Conservation (phyloP, 805 yeast genomes). For the Clavispora santaluciae region DNA sequence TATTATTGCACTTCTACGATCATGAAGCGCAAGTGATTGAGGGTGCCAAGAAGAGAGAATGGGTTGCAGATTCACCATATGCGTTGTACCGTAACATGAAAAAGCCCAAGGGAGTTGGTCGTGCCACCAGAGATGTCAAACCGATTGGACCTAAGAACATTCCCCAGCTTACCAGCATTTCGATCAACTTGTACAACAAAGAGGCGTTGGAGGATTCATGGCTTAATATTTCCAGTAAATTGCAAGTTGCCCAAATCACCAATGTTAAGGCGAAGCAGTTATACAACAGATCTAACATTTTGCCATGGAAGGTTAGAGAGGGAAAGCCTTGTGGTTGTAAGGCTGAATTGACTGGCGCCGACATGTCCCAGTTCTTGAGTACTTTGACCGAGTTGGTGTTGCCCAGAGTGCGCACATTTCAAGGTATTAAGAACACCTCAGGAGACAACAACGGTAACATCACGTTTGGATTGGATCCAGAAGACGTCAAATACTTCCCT, state of each 20-base stretch:
- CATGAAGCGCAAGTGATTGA: constrained; percentile 52
- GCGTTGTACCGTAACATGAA: constrained; percentile 76
- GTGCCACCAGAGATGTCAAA: constrained; percentile 68
- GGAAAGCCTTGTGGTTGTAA: constrained; percentile 93
- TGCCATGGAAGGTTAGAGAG: constrained; percentile 79
- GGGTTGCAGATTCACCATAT: constrained; percentile 88
- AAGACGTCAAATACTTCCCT: constrained; percentile 80
- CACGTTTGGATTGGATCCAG: constrained; percentile 75
- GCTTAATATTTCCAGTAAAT: constrained; percentile 67
- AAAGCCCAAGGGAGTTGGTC: constrained; percentile 71
- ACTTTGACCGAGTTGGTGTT: constrained; percentile 89
- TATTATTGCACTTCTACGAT: constrained; percentile 69
- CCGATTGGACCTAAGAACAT: constrained; percentile 65
- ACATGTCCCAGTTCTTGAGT: constrained; percentile 77
- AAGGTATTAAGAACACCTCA: constrained; percentile 66
- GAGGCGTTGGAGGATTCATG: constrained; percentile 67
- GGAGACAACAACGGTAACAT: constrained; percentile 88
- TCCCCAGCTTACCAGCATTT: constrained; percentile 65
- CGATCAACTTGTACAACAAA: constrained; percentile 71
- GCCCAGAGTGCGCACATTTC: constrained; percentile 86
- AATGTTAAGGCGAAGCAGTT: constrained; percentile 75
- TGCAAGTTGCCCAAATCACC: constrained; percentile 91
- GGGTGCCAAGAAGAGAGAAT: constrained; percentile 73
- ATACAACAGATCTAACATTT: constrained; percentile 72
- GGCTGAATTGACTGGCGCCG: constrained; percentile 68